Evolutionary conservation across 2,329 filamentous ascomycete species (phyloP).

Genomic region (Dichotomopilus funicola): DNA sequence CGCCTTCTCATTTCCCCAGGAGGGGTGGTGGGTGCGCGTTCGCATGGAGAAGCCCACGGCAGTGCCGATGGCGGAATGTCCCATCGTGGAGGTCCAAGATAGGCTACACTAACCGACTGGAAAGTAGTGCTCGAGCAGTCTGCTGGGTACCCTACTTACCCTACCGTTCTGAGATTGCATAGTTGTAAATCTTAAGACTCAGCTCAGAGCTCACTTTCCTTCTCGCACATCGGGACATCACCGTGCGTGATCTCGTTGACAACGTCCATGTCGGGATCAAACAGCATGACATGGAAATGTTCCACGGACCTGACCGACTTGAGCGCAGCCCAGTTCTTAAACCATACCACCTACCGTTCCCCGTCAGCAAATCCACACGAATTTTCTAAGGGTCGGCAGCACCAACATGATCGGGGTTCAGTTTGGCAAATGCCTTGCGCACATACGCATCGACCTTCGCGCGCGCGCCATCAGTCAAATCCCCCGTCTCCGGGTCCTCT

Average conservation of each 20-base stretch:
- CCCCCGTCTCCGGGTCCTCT: conserved; percentile 58
- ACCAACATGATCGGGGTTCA: conserved; percentile 50
- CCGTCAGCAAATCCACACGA: conserved; percentile 10
- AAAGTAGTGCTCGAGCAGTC: not conserved
- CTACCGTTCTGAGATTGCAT: not conserved
- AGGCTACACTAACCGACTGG: not conserved
- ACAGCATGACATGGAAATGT: conserved; percentile 93
- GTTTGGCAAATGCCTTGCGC: conserved; percentile 53
- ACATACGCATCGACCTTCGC: conserved; percentile 66
- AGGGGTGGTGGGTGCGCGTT: conserved; percentile 51
- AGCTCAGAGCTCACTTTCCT: conserved; percentile 7
- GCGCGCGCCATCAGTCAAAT: conserved; percentile 59
- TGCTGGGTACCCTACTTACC: not conserved
- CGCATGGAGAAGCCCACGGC: conserved; percentile 67
- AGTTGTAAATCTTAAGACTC: no score
- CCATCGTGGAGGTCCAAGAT: conserved; percentile 53
- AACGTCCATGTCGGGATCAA: conserved; percentile 64
- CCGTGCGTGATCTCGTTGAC: conserved; percentile 64
- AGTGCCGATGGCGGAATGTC: conserved; percentile 64
- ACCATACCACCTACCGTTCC: conserved; percentile 53
- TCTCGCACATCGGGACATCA: conserved; percentile 59
- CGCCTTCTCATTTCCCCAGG: conserved; percentile 29
- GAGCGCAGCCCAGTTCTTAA: conserved; percentile 80
- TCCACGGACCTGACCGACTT: conserved; percentile 84
- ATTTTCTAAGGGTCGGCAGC: not conserved